phyloP scores from a whole-genome alignment of 768 basidiomycete genomes.

The Cantharellus cinnabarinus region DNA sequence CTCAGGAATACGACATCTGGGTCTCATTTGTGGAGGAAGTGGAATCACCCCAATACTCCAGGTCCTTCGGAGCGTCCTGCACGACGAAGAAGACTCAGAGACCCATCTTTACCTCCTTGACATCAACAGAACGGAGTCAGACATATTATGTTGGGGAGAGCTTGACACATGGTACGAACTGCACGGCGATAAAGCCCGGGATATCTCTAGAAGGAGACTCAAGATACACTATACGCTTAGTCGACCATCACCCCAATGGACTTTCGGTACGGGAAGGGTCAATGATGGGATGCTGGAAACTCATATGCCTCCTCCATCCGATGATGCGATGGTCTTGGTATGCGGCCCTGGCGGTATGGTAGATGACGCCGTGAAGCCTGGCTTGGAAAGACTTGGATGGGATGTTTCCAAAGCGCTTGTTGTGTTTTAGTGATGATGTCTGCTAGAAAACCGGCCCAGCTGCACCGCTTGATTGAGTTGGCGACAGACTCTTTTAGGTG shows the following conservation, averaged over 20 bases:
- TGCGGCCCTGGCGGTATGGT: constrained; percentile 32
- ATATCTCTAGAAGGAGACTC: not conserved
- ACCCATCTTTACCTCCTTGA: constrained; percentile 21
- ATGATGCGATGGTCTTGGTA: constrained; percentile 24
- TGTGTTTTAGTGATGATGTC: constrained; percentile 13
- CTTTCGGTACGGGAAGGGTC: constrained; percentile 17
- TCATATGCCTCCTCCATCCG: constrained; percentile 23
- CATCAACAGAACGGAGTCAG: not conserved
- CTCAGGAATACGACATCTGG: constrained; percentile 21
- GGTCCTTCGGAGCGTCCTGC: constrained; percentile 28
- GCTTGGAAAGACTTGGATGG: constrained; percentile 19
- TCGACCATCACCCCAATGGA: not conserved
- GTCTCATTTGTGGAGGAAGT: constrained; percentile 37
- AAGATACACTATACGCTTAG: not conserved
- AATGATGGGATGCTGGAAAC: constrained; percentile 19
- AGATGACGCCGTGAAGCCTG: constrained; percentile 16
- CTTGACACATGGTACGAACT: not conserved
- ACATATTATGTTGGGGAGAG: not conserved
- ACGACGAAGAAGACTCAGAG: constrained; percentile 19
- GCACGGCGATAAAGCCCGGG: not conserved
- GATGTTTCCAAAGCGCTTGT: constrained; percentile 18
- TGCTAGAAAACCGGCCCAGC: too few relatives aligned
- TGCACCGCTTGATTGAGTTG: too few relatives aligned
- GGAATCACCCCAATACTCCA: constrained; percentile 41
- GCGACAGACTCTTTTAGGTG: too few relatives aligned